Conservation (phyloP, 768 basidiomycete genomes). For the Suillus bovinus region DNA sequence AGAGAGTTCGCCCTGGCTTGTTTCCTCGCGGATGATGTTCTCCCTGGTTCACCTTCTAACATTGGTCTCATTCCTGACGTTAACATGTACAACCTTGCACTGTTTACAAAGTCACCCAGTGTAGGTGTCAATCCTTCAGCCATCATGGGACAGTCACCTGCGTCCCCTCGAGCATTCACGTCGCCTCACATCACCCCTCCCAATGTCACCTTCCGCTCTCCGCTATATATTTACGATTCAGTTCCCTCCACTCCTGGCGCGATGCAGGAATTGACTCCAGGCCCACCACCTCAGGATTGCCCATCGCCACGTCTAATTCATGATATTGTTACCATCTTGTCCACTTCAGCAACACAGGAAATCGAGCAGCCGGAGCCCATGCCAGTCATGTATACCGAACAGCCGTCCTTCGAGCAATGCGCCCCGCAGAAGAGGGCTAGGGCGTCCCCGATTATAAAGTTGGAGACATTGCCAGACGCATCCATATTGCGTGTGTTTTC, state of each 20-base stretch:
- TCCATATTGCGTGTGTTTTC: neutral
- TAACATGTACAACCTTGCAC: slow-evolving; percentile 34
- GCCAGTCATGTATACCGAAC: neutral
- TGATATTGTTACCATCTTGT: slow-evolving; percentile 33
- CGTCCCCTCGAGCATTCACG: neutral
- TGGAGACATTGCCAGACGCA: neutral
- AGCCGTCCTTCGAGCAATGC: neutral
- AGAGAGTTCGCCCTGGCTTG: neutral
- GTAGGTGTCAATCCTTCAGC: slow-evolving; percentile 43
- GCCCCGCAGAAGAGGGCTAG: neutral
- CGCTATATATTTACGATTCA: neutral
- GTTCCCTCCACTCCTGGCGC: neutral
- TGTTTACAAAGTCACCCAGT: slow-evolving; percentile 17
- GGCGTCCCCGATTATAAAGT: neutral
- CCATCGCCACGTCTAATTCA: slow-evolving; percentile 32
- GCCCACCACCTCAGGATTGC: slow-evolving; percentile 11
- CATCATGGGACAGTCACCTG: slow-evolving; percentile 25
- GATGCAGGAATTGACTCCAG: slow-evolving; percentile 4
- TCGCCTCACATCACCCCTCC: slow-evolving; percentile 4
- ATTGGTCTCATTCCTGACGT: slow-evolving; percentile 34
- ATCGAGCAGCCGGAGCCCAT: neutral
- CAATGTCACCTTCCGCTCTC: neutral
- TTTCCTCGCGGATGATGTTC: slow-evolving; percentile 12
- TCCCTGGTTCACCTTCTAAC: slow-evolving; percentile 13
- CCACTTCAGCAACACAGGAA: slow-evolving; percentile 18